Evolutionary conservation across 75 land plant genomes (phyloP).

Genomic region (Picea glauca): DNA sequence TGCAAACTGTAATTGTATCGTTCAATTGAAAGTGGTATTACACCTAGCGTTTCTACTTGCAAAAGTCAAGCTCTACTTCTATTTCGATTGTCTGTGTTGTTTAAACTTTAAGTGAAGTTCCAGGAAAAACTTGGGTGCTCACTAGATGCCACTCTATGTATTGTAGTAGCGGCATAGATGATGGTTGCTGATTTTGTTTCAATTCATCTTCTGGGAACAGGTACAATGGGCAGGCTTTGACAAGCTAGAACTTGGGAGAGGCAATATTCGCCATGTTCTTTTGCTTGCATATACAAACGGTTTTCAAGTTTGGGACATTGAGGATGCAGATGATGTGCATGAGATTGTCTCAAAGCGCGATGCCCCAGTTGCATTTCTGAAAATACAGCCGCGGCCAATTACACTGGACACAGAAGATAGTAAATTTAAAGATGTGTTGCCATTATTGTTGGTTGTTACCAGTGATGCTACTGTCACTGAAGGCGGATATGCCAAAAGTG

Average conservation of each 20-base stretch:
- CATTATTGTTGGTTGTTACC: slow-evolving; percentile 45
- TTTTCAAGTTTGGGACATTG: slow-evolving; percentile 58
- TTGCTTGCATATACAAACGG: slow-evolving; percentile 46
- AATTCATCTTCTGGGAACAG: slow-evolving; percentile 11
- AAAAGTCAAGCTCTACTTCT: too few species aligned
- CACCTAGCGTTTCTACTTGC: too few species aligned
- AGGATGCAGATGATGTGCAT: slow-evolving; percentile 40
- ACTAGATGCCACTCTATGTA: too few species aligned
- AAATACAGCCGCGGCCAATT: slow-evolving; percentile 31
- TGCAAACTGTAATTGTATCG: too few species aligned
- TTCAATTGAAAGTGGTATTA: too few species aligned
- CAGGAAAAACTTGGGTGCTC: too few species aligned
- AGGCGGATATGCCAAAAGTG: slow-evolving; percentile 23
- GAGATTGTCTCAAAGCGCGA: slow-evolving; percentile 54
- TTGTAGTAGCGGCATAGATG: too few species aligned
- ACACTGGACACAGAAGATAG: slow-evolving; percentile 16
- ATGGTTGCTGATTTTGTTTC: too few species aligned
- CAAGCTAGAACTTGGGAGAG: slow-evolving; percentile 29
- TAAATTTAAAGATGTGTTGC: slow-evolving; percentile 19
- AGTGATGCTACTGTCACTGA: slow-evolving; percentile 15
- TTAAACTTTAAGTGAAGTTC: too few species aligned
- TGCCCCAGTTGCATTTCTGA: slow-evolving; percentile 49
- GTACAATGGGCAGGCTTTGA: slow-evolving; percentile 59
- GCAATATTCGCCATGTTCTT: slow-evolving; percentile 25
- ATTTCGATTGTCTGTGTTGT: too few species aligned